A percentile compares a stretch with the other conserved stretches of the same genome.
These are phyloP conservation scores for Apophysomyces elegans DNA, from an alignment of 371 early-diverging fungal genomes.

Conservation along the genomic window DNA sequence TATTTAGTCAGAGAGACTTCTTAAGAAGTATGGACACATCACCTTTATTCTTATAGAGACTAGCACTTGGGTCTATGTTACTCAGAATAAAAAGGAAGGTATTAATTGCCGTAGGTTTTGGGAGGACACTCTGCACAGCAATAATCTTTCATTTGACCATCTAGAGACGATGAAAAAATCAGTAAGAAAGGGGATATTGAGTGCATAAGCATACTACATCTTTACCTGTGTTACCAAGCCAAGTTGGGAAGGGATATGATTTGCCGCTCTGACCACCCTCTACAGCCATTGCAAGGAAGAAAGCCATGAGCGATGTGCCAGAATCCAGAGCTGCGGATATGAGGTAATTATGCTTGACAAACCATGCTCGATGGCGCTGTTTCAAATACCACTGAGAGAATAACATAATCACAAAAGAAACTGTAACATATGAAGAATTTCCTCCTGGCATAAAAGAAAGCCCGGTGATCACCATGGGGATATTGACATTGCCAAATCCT, in stretches of 20 bases:
- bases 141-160: background rate
- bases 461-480: constrained; percentile 52
- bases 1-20: no score
- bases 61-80: no score
- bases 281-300: constrained; percentile 53
- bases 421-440: constrained; percentile 46
- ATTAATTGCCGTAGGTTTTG: background rate
- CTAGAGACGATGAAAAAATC: background rate
- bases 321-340: constrained; percentile 63
- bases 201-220: no score
- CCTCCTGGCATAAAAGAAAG: constrained; percentile 48
- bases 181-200: background rate
- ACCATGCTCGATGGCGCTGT: constrained; percentile 49
- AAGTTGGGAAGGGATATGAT: constrained; percentile 47
- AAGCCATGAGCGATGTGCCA: constrained; percentile 58
- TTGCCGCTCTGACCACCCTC: constrained; percentile 50
- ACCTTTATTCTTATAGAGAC: no score
- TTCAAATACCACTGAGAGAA: constrained; percentile 53
- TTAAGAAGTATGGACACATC: no score
- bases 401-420: constrained; percentile 42
- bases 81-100: no score
- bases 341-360: constrained; percentile 60
- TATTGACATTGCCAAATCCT: constrained; percentile 46
- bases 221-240: constrained; percentile 50
- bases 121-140: constrained; percentile 5